Conservation (phyloP, 305 asterid species). For the Petunia hybrid region DNA sequence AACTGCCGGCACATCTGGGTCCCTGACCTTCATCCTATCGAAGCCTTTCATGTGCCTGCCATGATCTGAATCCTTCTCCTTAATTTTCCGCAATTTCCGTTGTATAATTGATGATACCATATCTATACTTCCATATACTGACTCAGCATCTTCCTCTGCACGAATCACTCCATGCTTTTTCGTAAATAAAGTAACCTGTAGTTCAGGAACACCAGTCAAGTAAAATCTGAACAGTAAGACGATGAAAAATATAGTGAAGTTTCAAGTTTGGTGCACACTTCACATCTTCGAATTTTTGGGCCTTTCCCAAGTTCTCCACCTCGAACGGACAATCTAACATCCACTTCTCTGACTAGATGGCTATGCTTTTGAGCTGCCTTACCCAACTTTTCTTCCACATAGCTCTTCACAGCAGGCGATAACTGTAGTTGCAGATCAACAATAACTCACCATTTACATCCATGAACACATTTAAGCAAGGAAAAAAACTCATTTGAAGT, state of each 20-base stretch:
- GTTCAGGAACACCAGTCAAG: conserved; percentile 6
- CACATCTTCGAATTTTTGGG: conserved; percentile 80
- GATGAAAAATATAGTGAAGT: neutral
- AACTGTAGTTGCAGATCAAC: conserved; percentile 49
- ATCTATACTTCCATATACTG: conserved; percentile 81
- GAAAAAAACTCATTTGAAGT: neutral
- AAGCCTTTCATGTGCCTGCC: conserved; percentile 95
- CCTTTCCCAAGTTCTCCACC: conserved; percentile 97
- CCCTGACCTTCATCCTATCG: conserved; percentile 72
- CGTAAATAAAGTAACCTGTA: conserved; percentile 87
- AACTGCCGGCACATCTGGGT: conserved; percentile 44
- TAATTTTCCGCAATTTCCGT: conserved; percentile 89
- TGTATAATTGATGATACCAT: conserved; percentile 82
- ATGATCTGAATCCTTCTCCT: conserved; percentile 93
- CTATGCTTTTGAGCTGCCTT: conserved; percentile 87
- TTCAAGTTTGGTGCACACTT: conserved; percentile 51
- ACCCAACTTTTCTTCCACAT: conserved; percentile 90
- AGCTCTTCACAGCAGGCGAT: conserved; percentile 71
- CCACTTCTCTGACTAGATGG: conserved; percentile 92
- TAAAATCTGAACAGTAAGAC: neutral
- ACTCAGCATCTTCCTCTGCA: conserved; percentile 88
- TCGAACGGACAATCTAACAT: conserved; percentile 84
- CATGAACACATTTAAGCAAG: conserved; percentile 6
- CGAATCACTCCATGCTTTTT: conserved; percentile 91
- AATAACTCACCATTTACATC: conserved; percentile 25